phyloP scores from a whole-genome alignment of 805 yeast genomes.

The Wickerhamiella cacticola region DNA sequence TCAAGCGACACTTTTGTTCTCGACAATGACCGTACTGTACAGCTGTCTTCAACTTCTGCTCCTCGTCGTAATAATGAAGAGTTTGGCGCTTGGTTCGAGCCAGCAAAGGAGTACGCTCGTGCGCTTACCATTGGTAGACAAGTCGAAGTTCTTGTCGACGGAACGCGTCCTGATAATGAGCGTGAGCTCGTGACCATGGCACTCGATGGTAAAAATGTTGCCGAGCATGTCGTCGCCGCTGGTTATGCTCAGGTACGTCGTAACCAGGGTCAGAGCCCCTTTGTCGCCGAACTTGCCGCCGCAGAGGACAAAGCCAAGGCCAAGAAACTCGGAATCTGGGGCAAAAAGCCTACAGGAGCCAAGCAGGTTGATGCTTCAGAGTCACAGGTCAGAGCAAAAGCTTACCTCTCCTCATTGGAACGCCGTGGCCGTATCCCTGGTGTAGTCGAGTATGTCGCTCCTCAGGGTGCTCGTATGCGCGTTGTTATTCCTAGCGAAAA shows the following conservation, averaged over 20 bases:
- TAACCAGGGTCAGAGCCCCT: slow-evolving; percentile 59
- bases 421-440: slow-evolving; percentile 55
- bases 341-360: slow-evolving; percentile 42
- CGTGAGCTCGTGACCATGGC: slow-evolving; percentile 53
- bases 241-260: slow-evolving; percentile 78
- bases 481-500: slow-evolving; percentile 62
- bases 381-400: slow-evolving; percentile 54
- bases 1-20: slow-evolving; percentile 57
- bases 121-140: slow-evolving; percentile 56
- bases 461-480: slow-evolving; percentile 51
- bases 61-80: slow-evolving; percentile 55
- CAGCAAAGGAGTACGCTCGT: slow-evolving; percentile 67
- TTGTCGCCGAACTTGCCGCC: slow-evolving; percentile 69
- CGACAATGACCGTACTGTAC: slow-evolving; percentile 46
- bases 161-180: slow-evolving; percentile 52
- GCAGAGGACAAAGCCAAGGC: slow-evolving; percentile 50
- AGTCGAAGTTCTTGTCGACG: slow-evolving; percentile 50
- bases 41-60: slow-evolving; percentile 61
- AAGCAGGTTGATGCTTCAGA: slow-evolving; percentile 76
- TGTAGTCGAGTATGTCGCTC: slow-evolving; percentile 56
- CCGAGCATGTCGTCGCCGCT: slow-evolving; percentile 44
- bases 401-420: slow-evolving; percentile 57
- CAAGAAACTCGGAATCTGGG: slow-evolving; percentile 49
- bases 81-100: slow-evolving; percentile 44
- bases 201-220: slow-evolving; percentile 45